phyloP scores from a whole-genome alignment of 192 early-diverging fungal species.

The Funneliformis mosseae region DNA sequence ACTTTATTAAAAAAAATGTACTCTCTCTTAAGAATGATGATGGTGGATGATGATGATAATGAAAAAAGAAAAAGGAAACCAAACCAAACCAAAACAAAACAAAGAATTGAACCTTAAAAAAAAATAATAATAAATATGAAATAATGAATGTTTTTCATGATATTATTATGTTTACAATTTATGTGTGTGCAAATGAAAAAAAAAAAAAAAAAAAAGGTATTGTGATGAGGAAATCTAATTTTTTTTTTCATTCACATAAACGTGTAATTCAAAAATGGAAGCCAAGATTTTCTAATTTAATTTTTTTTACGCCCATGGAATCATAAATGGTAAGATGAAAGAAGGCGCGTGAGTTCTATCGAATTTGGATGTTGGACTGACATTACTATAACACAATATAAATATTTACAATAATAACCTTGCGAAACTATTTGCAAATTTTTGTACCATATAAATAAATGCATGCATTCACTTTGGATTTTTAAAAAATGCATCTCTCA shows the following conservation, averaged over 20 bases:
- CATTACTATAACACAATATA: neutral
- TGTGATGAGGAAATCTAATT: neutral
- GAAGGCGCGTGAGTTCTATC: neutral
- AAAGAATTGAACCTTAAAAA: neutral
- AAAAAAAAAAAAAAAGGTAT: neutral
- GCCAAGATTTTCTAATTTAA: neutral
- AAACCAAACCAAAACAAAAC: neutral
- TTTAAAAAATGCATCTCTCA: too few relatives aligned
- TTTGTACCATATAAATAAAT: neutral
- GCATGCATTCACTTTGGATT: neutral
- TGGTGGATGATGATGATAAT: too few relatives aligned
- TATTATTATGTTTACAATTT: neutral
- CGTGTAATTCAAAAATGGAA: neutral
- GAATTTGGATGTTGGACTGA: neutral
- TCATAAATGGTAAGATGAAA: neutral
- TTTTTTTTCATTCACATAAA: neutral
- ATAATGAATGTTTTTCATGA: too few relatives aligned
- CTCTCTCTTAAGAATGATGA: too few relatives aligned
- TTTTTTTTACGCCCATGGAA: neutral
- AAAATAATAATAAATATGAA: too few relatives aligned
- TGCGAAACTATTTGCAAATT: neutral
- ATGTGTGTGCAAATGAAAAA: neutral
- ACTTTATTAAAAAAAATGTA: neutral
- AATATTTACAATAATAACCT: neutral
- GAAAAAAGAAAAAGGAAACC: too few relatives aligned